Evolutionary conservation across 1,284 basidiomycete genomes (phyloP).

Genomic region (Fomitopsis schrenkii): DNA sequence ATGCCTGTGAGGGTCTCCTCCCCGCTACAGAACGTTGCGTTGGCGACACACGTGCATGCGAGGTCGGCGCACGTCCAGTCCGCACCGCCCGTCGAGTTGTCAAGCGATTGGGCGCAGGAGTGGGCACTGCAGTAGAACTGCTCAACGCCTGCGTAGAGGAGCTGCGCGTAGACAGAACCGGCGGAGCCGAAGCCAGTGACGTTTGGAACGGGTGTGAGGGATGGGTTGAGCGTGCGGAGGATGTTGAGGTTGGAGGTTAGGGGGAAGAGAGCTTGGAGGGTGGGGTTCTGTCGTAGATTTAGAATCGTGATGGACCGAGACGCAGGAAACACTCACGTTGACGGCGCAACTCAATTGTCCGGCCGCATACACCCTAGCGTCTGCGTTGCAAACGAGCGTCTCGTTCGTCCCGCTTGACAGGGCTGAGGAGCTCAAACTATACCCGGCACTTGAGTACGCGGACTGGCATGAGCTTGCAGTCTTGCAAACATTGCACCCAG

Average conservation of each 20-base stretch:
- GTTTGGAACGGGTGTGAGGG: conserved; percentile 64
- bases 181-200: conserved; percentile 55
- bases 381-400: conserved; percentile 61
- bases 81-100: conserved; percentile 28
- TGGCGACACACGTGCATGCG: conserved; percentile 65
- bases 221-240: conserved; percentile 66
- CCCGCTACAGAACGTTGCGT: conserved; percentile 73
- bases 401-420: conserved; percentile 39
- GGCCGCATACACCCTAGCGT: conserved; percentile 58
- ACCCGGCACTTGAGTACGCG: conserved; percentile 42
- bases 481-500: conserved; percentile 75
- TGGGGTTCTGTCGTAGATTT: conserved; percentile 59
- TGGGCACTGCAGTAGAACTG: conserved; percentile 80
- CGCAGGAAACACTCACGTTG: conserved; percentile 42
- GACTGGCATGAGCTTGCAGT: conserved; percentile 56
- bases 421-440: conserved; percentile 20
- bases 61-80: conserved; percentile 71
- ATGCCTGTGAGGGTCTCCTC: conserved; percentile 48
- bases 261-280: conserved; percentile 72
- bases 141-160: conserved; percentile 82
- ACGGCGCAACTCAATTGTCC: conserved; percentile 75
- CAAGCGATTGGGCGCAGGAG: conserved; percentile 59
- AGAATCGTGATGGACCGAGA: background rate
- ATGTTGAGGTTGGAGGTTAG: conserved; percentile 67
- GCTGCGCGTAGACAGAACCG: conserved; percentile 63